These are phyloP conservation scores for Gossypium australe DNA, from an alignment of 345 rosid genomes.

Conservation along the genomic window DNA sequence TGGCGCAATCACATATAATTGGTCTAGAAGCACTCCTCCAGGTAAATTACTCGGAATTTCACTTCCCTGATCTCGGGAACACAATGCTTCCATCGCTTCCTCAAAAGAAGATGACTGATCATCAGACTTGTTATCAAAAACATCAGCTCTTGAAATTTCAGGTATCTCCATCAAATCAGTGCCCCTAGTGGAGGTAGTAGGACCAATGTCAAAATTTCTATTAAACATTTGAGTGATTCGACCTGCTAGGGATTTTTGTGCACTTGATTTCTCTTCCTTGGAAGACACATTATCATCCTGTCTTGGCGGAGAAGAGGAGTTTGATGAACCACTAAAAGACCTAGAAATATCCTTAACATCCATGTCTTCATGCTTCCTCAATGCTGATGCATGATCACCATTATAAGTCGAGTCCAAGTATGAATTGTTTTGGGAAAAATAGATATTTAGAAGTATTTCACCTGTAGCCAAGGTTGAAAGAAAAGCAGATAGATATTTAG, in stretches of 20 bases:
- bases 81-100: constrained; percentile 55
- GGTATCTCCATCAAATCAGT: constrained; percentile 40
- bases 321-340: constrained; percentile 33
- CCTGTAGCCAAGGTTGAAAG: constrained; percentile 37
- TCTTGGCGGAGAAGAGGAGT: constrained; percentile 36
- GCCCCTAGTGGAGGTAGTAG: constrained; percentile 27
- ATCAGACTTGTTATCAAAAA: constrained; percentile 38
- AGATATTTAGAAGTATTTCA: constrained; percentile 68
- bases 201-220: constrained; percentile 41
- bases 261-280: constrained; percentile 47
- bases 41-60: constrained; percentile 70
- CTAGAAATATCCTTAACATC: constrained; percentile 34
- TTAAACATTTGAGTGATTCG: constrained; percentile 80
- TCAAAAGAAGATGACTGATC: constrained; percentile 60
- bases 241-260: constrained; percentile 57
- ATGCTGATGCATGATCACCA: constrained; percentile 27
- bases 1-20: constrained; percentile 51
- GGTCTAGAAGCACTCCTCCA: constrained; percentile 83
- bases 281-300: constrained; percentile 43
- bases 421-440: constrained; percentile 54
- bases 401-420: constrained; percentile 28
- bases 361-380: constrained; percentile 32
- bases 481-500: neutral
- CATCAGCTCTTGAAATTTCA: constrained; percentile 38
- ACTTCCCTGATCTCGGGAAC: constrained; percentile 54